These are phyloP conservation scores for Trichoderma atroviride DNA, from an alignment of 2,329 filamentous ascomycete species.

Conservation along the genomic window DNA sequence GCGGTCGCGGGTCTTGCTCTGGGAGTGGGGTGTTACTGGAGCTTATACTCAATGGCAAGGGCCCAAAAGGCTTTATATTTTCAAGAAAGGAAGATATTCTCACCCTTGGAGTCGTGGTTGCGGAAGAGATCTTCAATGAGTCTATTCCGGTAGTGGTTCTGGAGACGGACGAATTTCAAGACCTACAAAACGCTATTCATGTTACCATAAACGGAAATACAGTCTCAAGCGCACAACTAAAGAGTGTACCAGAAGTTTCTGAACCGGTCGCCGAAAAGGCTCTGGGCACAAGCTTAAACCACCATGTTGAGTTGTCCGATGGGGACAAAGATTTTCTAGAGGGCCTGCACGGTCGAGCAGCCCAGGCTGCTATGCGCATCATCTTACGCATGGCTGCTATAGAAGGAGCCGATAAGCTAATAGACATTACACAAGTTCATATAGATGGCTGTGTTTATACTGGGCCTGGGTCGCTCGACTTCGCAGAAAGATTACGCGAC, in stretches of 20 bases:
- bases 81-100: slow-evolving; percentile 47
- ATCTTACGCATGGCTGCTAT: slow-evolving; percentile 43
- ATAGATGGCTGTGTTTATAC: slow-evolving; percentile 49
- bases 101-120: slow-evolving; percentile 49
- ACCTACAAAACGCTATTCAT: background rate
- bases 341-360: slow-evolving; percentile 40
- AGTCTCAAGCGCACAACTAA: background rate
- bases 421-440: slow-evolving; percentile 46
- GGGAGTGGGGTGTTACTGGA: slow-evolving; percentile 51
- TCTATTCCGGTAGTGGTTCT: slow-evolving; percentile 46
- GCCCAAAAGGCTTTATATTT: slow-evolving; percentile 47
- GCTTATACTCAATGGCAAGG: slow-evolving; percentile 44
- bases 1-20: slow-evolving; percentile 51
- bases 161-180: slow-evolving; percentile 27
- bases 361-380: slow-evolving; percentile 43
- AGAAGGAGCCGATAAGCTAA: slow-evolving; percentile 38
- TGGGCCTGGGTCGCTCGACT: slow-evolving; percentile 42
- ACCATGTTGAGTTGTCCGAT: slow-evolving; percentile 16
- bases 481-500: slow-evolving; percentile 41
- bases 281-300: background rate
- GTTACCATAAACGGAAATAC: background rate
- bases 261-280: background rate
- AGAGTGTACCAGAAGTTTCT: background rate
- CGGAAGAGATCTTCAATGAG: slow-evolving; percentile 43
- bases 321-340: slow-evolving; percentile 35